A percentile compares a stretch with the other conserved stretches of the same genome.
phyloP scores from a whole-genome alignment of 108 stramenopile genomes.

The Cyclostephanos invisitatus region DNA sequence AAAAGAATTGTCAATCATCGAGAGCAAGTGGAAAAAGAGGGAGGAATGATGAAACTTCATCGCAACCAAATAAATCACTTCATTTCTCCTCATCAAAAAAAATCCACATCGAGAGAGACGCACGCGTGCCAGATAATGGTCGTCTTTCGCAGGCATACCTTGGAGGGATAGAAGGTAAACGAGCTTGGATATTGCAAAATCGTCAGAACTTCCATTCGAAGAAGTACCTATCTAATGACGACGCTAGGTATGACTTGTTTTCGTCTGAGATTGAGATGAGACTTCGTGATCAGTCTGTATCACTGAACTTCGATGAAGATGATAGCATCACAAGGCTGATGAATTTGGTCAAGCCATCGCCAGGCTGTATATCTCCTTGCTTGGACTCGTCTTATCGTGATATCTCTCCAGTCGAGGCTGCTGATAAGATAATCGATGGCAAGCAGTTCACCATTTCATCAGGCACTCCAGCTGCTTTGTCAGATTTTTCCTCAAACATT shows the following conservation, averaged over 20 bases:
- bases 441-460: background rate
- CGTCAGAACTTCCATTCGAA: background rate
- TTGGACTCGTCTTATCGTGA: slow-evolving; percentile 1
- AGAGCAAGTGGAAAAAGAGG: slow-evolving; percentile 21
- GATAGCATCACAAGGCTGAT: slow-evolving; percentile 13
- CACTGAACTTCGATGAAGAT: slow-evolving; percentile 23
- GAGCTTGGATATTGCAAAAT: slow-evolving; percentile 18
- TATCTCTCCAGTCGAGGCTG: background rate
- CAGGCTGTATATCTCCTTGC: background rate
- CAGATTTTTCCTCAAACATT: background rate
- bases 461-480: background rate
- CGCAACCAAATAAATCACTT: slow-evolving; percentile 7
- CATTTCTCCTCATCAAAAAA: slow-evolving; percentile 13
- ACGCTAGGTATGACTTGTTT: slow-evolving; percentile 10
- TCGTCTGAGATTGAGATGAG: slow-evolving; percentile 24
- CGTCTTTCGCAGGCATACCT: slow-evolving; percentile 29
- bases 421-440: background rate
- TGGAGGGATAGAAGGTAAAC: slow-evolving; percentile 42
- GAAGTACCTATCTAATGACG: slow-evolving; percentile 4
- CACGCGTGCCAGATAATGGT: slow-evolving; percentile 15
- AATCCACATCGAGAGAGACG: background rate
- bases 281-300: slow-evolving; percentile 16
- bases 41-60: background rate
- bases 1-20: slow-evolving; percentile 1
- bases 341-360: slow-evolving; percentile 18